phyloP scores from a whole-genome alignment of 495 filamentous ascomycete genomes.

The Penicillium salamii region DNA sequence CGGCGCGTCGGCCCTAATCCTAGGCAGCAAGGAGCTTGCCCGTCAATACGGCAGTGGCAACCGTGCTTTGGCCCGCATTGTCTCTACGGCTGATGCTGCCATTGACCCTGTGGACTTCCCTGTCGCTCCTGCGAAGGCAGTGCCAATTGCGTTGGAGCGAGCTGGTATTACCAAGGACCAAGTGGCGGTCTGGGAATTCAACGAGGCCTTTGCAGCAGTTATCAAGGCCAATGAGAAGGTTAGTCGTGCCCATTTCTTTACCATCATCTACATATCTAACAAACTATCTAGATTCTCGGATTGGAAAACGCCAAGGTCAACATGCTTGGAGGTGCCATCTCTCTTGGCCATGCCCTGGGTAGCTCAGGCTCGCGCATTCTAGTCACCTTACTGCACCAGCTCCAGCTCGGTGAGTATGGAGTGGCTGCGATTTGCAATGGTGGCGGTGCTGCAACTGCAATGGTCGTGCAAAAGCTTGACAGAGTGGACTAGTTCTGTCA shows the following conservation, averaged over 20 bases:
- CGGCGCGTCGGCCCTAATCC: constrained; percentile 85
- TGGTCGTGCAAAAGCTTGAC: constrained; percentile 88
- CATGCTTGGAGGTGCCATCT: constrained; percentile 84
- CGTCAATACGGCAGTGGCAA: constrained; percentile 68
- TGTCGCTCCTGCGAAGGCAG: constrained; percentile 85
- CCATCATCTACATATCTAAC: constrained; percentile 11
- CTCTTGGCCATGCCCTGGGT: constrained; percentile 89
- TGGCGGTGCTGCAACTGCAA: constrained; percentile 84
- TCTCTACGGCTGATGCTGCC: constrained; percentile 84
- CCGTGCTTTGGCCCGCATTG: constrained; percentile 79
- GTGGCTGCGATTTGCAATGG: constrained; percentile 97
- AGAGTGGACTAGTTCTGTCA: constrained; percentile 44
- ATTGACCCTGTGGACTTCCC: constrained; percentile 95
- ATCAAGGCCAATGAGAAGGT: constrained; percentile 94
- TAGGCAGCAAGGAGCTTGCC: constrained; percentile 74
- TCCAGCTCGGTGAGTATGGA: constrained; percentile 89
- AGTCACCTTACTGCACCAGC: constrained; percentile 82
- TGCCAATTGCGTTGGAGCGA: constrained; percentile 82
- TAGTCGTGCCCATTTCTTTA: constrained; percentile 13
- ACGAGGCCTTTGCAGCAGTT: constrained; percentile 95
- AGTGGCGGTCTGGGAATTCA: constrained; percentile 94
- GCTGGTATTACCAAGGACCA: constrained; percentile 87
- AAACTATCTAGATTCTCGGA: constrained; percentile 62
- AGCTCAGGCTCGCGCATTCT: constrained; percentile 93
- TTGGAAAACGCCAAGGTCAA: constrained; percentile 79